Percentiles rank a stretch among this genome's conserved stretches.
These are phyloP conservation scores for Thelephora aurantiotincta DNA, from an alignment of 768 basidiomycete genomes.

Conservation along the genomic window DNA sequence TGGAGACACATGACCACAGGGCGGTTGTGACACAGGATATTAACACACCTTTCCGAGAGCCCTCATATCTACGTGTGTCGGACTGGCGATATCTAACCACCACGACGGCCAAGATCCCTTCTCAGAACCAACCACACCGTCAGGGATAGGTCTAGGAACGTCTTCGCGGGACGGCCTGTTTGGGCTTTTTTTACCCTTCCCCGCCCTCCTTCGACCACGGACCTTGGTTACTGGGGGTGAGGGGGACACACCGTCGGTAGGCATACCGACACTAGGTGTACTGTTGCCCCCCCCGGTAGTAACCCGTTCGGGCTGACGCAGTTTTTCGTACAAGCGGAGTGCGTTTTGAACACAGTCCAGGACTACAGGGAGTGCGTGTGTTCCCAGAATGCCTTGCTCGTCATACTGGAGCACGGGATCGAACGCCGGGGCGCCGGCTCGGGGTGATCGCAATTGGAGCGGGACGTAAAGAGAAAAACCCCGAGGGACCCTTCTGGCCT, in stretches of 20 bases:
- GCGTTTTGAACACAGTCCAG: slow-evolving; percentile 35
- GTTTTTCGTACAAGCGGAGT: slow-evolving; percentile 25
- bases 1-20: slow-evolving; percentile 15
- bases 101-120: slow-evolving; percentile 38
- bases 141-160: background rate
- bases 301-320: slow-evolving; percentile 9
- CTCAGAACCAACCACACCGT: slow-evolving; percentile 1
- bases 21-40: background rate
- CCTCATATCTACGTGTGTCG: slow-evolving; percentile 79
- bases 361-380: slow-evolving; percentile 32
- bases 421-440: background rate
- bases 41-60: slow-evolving; percentile 62
- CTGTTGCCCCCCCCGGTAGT: background rate
- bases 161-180: too few species aligned
- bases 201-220: slow-evolving; percentile 13
- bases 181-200: slow-evolving; percentile 32
- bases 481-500: slow-evolving; percentile 42
- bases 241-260: background rate
- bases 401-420: slow-evolving; percentile 2
- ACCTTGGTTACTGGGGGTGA: slow-evolving; percentile 9
- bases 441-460: slow-evolving; percentile 13
- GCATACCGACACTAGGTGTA: too few species aligned
- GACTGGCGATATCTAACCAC: slow-evolving; percentile 86
- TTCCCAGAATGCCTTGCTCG: slow-evolving; percentile 21
- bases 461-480: slow-evolving; percentile 55